These are phyloP conservation scores for Dinochytrium kinnereticum DNA, from an alignment of 371 early-diverging fungal species.

Conservation along the genomic window DNA sequence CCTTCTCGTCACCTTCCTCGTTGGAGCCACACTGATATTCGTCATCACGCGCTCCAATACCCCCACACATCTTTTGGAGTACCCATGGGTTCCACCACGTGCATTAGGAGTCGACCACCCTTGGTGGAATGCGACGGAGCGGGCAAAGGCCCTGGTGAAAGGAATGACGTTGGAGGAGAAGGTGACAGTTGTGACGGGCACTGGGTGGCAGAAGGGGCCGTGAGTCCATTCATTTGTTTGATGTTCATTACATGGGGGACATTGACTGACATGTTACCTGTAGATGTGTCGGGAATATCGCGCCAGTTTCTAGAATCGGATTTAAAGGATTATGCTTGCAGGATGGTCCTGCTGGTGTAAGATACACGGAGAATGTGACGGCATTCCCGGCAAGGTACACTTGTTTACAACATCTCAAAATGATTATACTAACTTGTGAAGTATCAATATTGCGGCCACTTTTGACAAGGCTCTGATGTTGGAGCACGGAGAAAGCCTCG, in stretches of 20 bases:
- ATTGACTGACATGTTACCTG: not conserved
- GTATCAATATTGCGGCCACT: conserved; percentile 63
- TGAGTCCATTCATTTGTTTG: not conserved
- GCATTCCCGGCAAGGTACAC: conserved; percentile 49
- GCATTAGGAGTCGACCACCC: conserved; percentile 9
- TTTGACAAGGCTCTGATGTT: conserved; percentile 58
- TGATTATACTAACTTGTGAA: too few species aligned
- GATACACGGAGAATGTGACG: conserved; percentile 47
- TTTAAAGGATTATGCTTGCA: conserved; percentile 64
- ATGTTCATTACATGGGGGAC: not conserved
- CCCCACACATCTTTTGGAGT: not conserved
- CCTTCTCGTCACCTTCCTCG: not conserved
- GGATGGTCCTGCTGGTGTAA: conserved; percentile 60
- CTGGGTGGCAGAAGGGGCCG: conserved; percentile 43
- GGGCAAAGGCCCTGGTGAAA: conserved; percentile 13
- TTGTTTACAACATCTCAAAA: not conserved
- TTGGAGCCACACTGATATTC: not conserved
- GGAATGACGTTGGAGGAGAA: conserved; percentile 28
- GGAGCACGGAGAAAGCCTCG: conserved; percentile 57
- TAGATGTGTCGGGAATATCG: conserved; percentile 57
- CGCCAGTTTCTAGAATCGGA: conserved; percentile 20
- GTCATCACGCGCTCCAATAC: not conserved
- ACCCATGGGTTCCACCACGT: conserved; percentile 10
- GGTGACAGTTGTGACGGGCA: conserved; percentile 53
- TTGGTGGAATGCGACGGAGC: conserved; percentile 20